Evolutionary conservation across 192 early-diverging fungal species (phyloP).

Genomic region (Mortierella antarctica): DNA sequence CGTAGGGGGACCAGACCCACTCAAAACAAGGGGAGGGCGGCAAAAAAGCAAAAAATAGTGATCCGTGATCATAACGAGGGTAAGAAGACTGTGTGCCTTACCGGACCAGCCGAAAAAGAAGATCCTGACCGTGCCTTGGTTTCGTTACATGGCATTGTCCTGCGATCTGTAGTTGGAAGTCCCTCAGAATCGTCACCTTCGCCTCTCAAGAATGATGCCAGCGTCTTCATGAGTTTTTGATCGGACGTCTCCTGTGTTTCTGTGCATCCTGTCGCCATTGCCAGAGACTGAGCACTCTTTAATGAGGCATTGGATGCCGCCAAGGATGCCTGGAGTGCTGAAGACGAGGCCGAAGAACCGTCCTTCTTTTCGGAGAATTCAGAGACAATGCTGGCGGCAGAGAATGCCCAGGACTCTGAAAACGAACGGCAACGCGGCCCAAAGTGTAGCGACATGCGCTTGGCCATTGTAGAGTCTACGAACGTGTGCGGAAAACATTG

Average conservation of each 20-base stretch:
- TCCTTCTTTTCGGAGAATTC: conserved; percentile 23
- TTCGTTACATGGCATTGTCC: conserved; percentile 1
- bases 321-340: not conserved
- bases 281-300: not conserved
- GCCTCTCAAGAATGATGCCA: conserved; percentile 28
- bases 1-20: no score
- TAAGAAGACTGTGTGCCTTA: conserved; percentile 2
- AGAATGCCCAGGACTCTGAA: conserved; percentile 38
- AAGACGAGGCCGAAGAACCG: not conserved
- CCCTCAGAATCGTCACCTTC: conserved; percentile 11
- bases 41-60: not conserved
- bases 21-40: not conserved
- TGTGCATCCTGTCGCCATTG: not conserved
- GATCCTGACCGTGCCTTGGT: not conserved
- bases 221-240: conserved; percentile 26
- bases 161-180: not conserved
- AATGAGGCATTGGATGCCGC: conserved; percentile 1
- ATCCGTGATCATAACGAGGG: not conserved
- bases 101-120: conserved; percentile 25
- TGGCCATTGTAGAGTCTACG: conserved; percentile 34
- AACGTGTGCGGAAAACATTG: not conserved
- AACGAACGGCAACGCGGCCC: conserved; percentile 30
- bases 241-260: conserved; percentile 3
- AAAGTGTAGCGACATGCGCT: conserved; percentile 32
- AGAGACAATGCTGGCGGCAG: conserved; percentile 5